phyloP scores from a whole-genome alignment of 352 stramenopile species.

The Phytophthora melonis region DNA sequence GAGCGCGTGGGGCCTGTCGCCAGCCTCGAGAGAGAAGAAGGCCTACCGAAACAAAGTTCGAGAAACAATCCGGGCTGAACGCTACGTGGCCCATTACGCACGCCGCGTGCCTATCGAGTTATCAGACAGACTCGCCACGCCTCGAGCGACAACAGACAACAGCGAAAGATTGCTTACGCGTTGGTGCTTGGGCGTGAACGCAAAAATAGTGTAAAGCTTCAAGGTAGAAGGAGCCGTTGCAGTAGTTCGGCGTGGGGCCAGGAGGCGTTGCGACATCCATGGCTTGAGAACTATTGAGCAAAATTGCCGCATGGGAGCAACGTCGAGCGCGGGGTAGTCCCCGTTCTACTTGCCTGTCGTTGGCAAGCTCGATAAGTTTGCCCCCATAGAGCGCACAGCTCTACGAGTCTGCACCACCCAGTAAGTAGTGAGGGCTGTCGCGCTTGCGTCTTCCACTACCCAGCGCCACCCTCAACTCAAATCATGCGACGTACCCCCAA shows the following conservation, averaged over 20 bases:
- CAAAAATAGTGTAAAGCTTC: constrained; percentile 2
- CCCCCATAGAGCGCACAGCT: neutral
- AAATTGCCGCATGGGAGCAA: constrained; percentile 18
- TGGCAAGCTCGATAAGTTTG: constrained; percentile 5
- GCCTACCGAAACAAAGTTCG: neutral
- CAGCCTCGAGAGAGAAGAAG: neutral
- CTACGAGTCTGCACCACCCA: constrained; percentile 17
- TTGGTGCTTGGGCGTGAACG: neutral
- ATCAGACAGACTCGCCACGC: constrained; percentile 20
- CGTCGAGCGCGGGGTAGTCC: constrained; percentile 2
- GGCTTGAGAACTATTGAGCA: constrained; percentile 16
- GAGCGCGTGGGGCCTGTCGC: neutral
- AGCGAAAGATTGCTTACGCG: neutral
- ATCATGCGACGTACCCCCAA: constrained; percentile 16
- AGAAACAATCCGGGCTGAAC: constrained; percentile 23
- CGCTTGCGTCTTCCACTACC: constrained; percentile 16
- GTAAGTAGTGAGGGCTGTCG: constrained; percentile 13
- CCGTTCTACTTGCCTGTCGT: neutral
- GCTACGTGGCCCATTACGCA: constrained; percentile 45
- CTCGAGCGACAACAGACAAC: neutral
- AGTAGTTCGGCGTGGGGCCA: constrained; percentile 5
- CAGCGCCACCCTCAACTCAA: constrained; percentile 29
- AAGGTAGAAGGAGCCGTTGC: constrained; percentile 20
- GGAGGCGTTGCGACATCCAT: constrained; percentile 19
- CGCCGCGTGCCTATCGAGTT: constrained; percentile 12